Evolutionary conservation across 192 early-diverging fungal genomes (phyloP).

Genomic region (Gonapodya sp.): DNA sequence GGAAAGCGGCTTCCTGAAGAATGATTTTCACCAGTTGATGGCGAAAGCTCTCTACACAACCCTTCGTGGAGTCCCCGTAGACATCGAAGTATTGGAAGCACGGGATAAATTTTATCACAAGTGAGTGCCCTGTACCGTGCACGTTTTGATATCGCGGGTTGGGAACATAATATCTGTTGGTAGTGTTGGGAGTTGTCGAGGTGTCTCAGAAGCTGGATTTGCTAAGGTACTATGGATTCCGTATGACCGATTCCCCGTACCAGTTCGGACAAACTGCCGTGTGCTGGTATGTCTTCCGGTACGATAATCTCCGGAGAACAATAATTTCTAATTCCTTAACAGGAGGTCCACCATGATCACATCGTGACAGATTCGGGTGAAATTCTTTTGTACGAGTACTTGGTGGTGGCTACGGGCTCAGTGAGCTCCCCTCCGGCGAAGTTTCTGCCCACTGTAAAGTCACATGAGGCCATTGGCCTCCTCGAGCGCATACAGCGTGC

Average conservation of each 20-base stretch:
- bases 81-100: not conserved
- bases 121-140: too few relatives aligned
- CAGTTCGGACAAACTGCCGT: not conserved
- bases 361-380: slow-evolving; percentile 37
- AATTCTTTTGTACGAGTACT: slow-evolving; percentile 49
- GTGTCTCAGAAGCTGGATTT: not conserved
- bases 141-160: not conserved
- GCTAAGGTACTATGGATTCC: not conserved
- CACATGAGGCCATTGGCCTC: slow-evolving; percentile 22
- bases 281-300: not conserved
- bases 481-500: slow-evolving; percentile 22
- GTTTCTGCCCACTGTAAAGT: slow-evolving; percentile 14
- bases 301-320: not conserved
- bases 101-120: not conserved
- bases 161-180: not conserved
- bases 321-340: not conserved
- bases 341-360: slow-evolving; percentile 25
- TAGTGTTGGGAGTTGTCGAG: not conserved
- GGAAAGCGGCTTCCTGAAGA: not conserved
- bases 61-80: not conserved
- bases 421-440: slow-evolving; percentile 39
- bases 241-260: not conserved
- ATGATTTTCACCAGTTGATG: not conserved
- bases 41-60: not conserved
- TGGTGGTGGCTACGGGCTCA: slow-evolving; percentile 55